These are phyloP conservation scores for Entamoeba moshkovskii DNA, from an alignment of 208 protist genomes.

Conservation along the genomic window DNA sequence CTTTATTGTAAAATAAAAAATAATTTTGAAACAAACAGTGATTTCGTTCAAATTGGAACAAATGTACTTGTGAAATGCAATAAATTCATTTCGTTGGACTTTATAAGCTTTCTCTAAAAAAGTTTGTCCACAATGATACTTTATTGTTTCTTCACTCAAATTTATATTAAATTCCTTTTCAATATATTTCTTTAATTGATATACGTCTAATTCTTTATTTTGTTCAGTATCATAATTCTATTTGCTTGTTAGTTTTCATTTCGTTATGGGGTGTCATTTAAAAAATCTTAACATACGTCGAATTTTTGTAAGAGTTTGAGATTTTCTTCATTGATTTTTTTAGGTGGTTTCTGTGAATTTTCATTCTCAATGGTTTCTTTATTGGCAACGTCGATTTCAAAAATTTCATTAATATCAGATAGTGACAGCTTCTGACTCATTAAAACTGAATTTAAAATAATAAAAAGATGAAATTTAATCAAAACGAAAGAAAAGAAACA, in stretches of 20 bases:
- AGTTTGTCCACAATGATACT: background rate
- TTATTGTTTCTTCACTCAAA: background rate
- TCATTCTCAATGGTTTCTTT: background rate
- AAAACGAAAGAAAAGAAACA: too few relatives aligned
- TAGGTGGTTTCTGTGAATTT: background rate
- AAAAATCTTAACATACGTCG: too few relatives aligned
- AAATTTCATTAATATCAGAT: background rate
- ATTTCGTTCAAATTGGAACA: background rate
- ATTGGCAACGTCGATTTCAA: background rate
- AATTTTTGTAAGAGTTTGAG: background rate
- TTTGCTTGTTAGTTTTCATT: background rate
- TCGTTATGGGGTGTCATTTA: too few relatives aligned
- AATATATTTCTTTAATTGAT: background rate
- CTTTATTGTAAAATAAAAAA: background rate
- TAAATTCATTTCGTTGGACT: background rate
- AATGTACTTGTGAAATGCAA: background rate
- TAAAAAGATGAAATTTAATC: too few relatives aligned
- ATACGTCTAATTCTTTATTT: background rate
- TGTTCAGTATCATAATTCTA: background rate
- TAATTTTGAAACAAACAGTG: background rate
- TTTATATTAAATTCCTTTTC: background rate
- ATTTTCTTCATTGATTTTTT: background rate
- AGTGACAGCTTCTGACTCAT: background rate
- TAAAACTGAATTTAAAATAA: too few relatives aligned
- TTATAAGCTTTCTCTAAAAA: background rate